A percentile compares a stretch with the other conserved stretches of the same genome.
Conservation (phyloP, 2,329 filamentous ascomycete species). For the Boeremia lycopersici region DNA sequence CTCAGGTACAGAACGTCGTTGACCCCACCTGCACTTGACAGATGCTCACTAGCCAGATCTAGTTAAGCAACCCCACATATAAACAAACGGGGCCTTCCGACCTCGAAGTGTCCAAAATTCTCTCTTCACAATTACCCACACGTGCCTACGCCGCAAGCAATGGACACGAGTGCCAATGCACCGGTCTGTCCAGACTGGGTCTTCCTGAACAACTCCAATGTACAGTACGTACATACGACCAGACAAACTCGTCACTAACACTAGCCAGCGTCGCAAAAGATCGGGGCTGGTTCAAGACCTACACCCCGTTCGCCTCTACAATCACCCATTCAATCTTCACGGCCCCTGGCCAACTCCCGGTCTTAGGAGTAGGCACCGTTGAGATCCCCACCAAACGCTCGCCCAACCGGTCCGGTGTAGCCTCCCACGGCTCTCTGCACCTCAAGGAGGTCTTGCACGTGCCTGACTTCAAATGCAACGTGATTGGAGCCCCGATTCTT, state of each 20-base stretch:
- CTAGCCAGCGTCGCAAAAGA: conserved; percentile 18
- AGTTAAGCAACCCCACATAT: too few relatives aligned
- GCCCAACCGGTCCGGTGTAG: conserved; percentile 2
- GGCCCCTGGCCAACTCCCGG: not conserved
- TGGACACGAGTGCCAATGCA: not conserved
- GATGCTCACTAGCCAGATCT: too few relatives aligned
- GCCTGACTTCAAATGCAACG: conserved; percentile 20
- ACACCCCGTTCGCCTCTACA: conserved; percentile 22
- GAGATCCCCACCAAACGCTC: conserved; percentile 16
- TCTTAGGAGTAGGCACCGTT: conserved; percentile 24
- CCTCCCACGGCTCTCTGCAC: conserved; percentile 4
- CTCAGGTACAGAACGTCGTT: too few relatives aligned
- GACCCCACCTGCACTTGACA: too few relatives aligned
- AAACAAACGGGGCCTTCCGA: too few relatives aligned
- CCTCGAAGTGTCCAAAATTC: too few relatives aligned
- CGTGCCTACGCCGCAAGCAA: not conserved
- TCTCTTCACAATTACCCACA: too few relatives aligned
- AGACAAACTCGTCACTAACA: not conserved
- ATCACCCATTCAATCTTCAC: not conserved
- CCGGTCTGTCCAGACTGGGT: conserved; percentile 19
- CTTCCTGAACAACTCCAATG: conserved; percentile 17
- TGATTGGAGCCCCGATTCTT: conserved; percentile 11
- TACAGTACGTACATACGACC: conserved; percentile 15
- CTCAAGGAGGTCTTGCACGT: conserved; percentile 26
- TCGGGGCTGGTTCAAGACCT: conserved; percentile 27